Evolutionary conservation across 2,329 filamentous ascomycete genomes (phyloP), one percentile per base, ranked within the genome.

Genomic region (Zelopaecilomyces penicillatus): DNA sequence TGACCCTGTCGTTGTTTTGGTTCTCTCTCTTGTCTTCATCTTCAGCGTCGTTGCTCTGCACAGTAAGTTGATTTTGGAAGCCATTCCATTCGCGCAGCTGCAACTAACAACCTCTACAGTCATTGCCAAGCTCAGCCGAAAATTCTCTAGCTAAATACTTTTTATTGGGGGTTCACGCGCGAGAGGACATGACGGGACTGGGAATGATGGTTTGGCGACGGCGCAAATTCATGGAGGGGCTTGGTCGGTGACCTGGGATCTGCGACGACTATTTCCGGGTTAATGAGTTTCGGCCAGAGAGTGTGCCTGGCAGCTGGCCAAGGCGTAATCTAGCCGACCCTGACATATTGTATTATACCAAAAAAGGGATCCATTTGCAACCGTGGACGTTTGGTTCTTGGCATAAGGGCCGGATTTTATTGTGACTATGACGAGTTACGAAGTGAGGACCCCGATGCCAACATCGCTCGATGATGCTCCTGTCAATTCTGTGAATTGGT

Each of bases 11-110:
- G 90, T 98, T 54, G 91, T 98, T 53, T 78, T 98, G 62, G 93
- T 96, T 56, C 77, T 98, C 57, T 95, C 88, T 61, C 80, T 98
- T 59, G 93, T 95, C 51, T 98, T 98, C 70, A 98, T 98, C 69
- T 96, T 98, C 74, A 93, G 86, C 62, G 93, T 98, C 63, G 93
- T 98, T 61, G 90, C 89, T 57, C 77, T 98, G 63, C 93, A 98
- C 73, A 89, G 93, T 97, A 82, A 58, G 87, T 75, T 27, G 29
- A 28, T 30, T 3, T 32, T 4, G 1, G 19, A 39, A 26, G 27
- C 1, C 26, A 9, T 3, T 28, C 5, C 10, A 36, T 2, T 3
- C 30, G 11, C 8, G 9, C n/a, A 9, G 38, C 10, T 12, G 8
- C 30, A 53, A 30, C 56, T 62, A 55, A 60, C 48, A 5, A n/a